Percentiles rank a stretch among this genome's conserved stretches.
These are phyloP conservation scores for Vitis labrusca DNA, from an alignment of 164 flowering plant species.

Conservation along the genomic window DNA sequence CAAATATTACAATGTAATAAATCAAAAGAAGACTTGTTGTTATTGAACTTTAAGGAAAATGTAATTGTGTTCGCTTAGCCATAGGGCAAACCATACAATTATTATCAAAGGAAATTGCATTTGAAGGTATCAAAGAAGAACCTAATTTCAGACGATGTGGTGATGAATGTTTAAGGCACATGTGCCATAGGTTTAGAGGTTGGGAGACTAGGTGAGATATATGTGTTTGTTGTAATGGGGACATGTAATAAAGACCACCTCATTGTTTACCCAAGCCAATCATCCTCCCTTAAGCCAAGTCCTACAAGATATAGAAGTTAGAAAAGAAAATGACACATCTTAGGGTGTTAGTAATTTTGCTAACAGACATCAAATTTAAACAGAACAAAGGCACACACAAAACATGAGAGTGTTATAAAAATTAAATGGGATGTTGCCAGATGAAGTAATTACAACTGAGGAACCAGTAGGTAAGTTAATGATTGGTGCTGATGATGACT, in stretches of 20 bases:
- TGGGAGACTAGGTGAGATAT: constrained; percentile 4
- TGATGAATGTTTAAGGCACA: too few species aligned
- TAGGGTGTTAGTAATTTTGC: too few species aligned
- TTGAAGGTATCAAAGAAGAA: too few species aligned
- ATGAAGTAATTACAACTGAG: background rate
- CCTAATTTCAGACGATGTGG: too few species aligned
- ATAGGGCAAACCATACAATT: too few species aligned
- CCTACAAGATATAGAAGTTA: constrained; percentile 3
- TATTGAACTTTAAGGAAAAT: too few species aligned
- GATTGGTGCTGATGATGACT: background rate
- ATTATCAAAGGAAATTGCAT: too few species aligned
- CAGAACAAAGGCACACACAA: background rate
- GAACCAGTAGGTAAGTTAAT: constrained; percentile 4
- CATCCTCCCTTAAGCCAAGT: background rate
- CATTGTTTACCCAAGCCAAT: constrained; percentile 14
- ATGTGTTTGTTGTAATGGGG: background rate
- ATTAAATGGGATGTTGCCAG: background rate
- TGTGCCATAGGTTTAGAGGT: background rate
- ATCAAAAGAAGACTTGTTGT: too few species aligned
- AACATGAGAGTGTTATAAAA: background rate
- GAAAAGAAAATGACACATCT: constrained; percentile 4
- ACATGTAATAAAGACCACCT: constrained; percentile 17
- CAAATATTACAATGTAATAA: constrained; percentile 8
- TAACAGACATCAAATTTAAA: too few species aligned
- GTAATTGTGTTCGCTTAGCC: too few species aligned